Base-by-base conservation (phyloP, 345 rosid genomes). In the Erysimum cheiranthoides region DNA sequence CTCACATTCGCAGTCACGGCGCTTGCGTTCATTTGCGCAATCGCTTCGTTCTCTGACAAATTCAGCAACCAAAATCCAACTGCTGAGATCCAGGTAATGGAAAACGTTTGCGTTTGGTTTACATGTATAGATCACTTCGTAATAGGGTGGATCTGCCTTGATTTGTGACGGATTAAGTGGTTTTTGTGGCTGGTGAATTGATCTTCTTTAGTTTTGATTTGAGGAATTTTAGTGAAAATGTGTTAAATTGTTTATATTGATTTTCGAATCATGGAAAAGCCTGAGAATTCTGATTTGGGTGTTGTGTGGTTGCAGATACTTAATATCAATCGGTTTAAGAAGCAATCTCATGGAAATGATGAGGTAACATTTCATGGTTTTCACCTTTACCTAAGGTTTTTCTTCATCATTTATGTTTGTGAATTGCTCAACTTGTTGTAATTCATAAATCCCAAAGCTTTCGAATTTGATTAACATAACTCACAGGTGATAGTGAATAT, bases 301-400 rank as follows among this genome's bases (percentile, higher is more conserved):
- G 40, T 10, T 77, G 4, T 69, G 58, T 81, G 57, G 35, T 71
- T 84, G 80, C 75, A 96, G 99, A 85, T 95, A 73, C 80, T 89
- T 85, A 87, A 89, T 77, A 82, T 93, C 73, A 91, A 96, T 80
- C 85, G 97, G 90, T 86, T 91, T 51, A 91, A 88, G 82, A 96
- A 86, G 90, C 91, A 91, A 70, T 86, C 89, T 1, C 86, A 86
- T 71, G 97, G 97, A 56, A 88, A 93, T 17, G 99, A 96, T 73
- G 99, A 93, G 96, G 98, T 94, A 58, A 66, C 10, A 2, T 36
- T 51, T 34, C 25, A 36, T 43, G 32, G 10, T 63, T 54, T 53
- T 13, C 17, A 38, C 30, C 28, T 49, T 68, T 8, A 18, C 8
- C 13, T 40, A 0, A 31, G 2, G 30, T n/a, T 57, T 66, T 66